Base-by-base conservation (phyloP, 2,329 filamentous ascomycete genomes). In the Coniochaeta pulveracea region DNA sequence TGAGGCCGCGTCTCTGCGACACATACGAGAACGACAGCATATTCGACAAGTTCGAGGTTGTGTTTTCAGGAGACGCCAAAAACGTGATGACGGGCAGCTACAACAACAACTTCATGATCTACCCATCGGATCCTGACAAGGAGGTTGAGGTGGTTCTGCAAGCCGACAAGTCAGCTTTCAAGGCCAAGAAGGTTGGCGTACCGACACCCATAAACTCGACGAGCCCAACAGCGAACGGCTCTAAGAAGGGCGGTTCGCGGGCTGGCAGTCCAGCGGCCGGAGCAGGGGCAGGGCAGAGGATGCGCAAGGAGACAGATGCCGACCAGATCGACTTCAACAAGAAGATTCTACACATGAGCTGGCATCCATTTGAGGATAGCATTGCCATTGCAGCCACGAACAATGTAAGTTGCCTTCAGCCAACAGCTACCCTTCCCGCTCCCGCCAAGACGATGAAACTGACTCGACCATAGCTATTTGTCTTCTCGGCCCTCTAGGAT, bases 61-160 rank as follows among this genome's bases (percentile, higher is more conserved):
- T 96, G 34, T 98, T 98, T 64, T 96, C 89, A 2, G 91, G 91
- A 16, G 89, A 96, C 57, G 85, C 86, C 24, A 93, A 94, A 70
- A 96, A 98, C 48, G 91, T 96, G 44, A 98, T 98, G 91, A 98
- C 91, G 5, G 91, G 91, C 47, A 95, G 86, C 55, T 98, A 98
- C 69, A 98, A 98, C 72, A 98, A 98, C 66, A 98, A 98, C 65
- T 96, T 98, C 69, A 98, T 98, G 91, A 98, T 98, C 52, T 98
- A 96, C 57, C 91, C 91, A 4, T 91, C 88, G 17, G 89, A 96
- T 50, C 84, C 88, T 6, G 85, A 89, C 45, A 93, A 93, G 63
- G 91, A 98, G 55, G 89, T 89, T 3, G 91, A 98, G 58, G 88
- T 98, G 30, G 91, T 98, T 29, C 66, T 98, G 37, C 91, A 98